These are phyloP conservation scores for Cyclotella cryptica DNA, from an alignment of 108 stramenopile species.

Conservation along the genomic window DNA sequence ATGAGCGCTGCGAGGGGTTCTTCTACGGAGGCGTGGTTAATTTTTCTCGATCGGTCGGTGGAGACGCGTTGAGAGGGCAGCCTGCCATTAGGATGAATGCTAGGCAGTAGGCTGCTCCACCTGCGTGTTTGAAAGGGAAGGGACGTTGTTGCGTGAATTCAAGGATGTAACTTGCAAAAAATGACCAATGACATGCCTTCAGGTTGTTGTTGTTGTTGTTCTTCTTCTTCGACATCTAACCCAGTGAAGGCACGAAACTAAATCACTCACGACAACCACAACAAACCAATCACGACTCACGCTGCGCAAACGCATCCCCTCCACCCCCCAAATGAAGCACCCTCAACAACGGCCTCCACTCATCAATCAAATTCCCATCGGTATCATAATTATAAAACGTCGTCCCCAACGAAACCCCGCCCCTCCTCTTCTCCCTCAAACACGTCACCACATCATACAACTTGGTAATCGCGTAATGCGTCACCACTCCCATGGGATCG, in stretches of 20 bases:
- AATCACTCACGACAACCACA: no score
- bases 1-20: conserved; percentile 67
- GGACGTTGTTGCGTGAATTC: no score
- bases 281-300: conserved; percentile 17
- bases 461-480: conserved; percentile 75
- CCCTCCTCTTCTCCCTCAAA: conserved; percentile 54
- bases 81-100: conserved; percentile 57
- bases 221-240: no score
- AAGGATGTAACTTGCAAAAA: neutral
- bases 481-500: conserved; percentile 69
- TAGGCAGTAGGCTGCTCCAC: conserved; percentile 60
- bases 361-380: conserved; percentile 57
- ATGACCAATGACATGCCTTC: neutral
- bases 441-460: conserved; percentile 68
- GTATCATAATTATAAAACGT: conserved; percentile 49
- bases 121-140: neutral
- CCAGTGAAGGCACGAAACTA: no score
- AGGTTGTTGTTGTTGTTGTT: no score
- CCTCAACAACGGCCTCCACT: conserved; percentile 53
- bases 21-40: conserved; percentile 49
- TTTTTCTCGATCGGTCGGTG: conserved; percentile 38
- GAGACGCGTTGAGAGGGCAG: conserved; percentile 39
- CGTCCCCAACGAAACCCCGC: conserved; percentile 38
- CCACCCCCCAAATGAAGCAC: conserved; percentile 54
- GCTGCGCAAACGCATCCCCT: conserved; percentile 63